A percentile compares a stretch with the other conserved stretches of the same genome.
Evolutionary conservation across 2,329 filamentous ascomycete species (phyloP).

Genomic region (Aspergillus hortae): DNA sequence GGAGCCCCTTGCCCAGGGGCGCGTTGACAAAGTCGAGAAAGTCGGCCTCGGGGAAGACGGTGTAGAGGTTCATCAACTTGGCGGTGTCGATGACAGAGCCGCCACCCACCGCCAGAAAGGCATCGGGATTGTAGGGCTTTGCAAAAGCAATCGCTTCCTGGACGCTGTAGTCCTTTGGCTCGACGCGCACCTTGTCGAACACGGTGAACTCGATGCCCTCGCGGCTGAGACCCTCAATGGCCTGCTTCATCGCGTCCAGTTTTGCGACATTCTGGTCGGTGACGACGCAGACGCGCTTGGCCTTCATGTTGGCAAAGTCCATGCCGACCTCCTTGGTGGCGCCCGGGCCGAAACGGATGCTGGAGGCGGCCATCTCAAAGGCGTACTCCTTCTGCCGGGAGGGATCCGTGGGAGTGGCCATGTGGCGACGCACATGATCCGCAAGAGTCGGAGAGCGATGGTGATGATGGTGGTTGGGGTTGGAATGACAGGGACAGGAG

Average conservation of each 20-base stretch:
- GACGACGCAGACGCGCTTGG: slow-evolving; percentile 83
- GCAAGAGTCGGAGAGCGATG: slow-evolving; percentile 50
- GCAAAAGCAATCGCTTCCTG: slow-evolving; percentile 85
- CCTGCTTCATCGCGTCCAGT: slow-evolving; percentile 85
- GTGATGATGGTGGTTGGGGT: slow-evolving; percentile 77
- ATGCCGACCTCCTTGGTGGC: slow-evolving; percentile 95
- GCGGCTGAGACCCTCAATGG: slow-evolving; percentile 70
- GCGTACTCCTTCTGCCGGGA: slow-evolving; percentile 87
- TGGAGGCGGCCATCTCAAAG: slow-evolving; percentile 96
- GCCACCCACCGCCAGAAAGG: slow-evolving; percentile 86
- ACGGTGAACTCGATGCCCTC: slow-evolving; percentile 80
- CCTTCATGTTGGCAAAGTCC: slow-evolving; percentile 90
- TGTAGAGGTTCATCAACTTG: slow-evolving; percentile 98
- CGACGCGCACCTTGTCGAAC: slow-evolving; percentile 75
- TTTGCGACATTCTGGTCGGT: slow-evolving; percentile 80
- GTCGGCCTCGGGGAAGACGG: slow-evolving; percentile 82
- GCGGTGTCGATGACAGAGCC: slow-evolving; percentile 97
- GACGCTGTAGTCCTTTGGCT: slow-evolving; percentile 92
- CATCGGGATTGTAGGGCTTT: slow-evolving; percentile 76
- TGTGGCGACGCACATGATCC: slow-evolving; percentile 55
- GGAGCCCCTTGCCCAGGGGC: slow-evolving; percentile 78
- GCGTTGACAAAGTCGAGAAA: slow-evolving; percentile 98
- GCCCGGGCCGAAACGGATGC: slow-evolving; percentile 89
- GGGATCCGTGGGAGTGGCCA: slow-evolving; percentile 74
- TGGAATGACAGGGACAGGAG: slow-evolving; percentile 87